Base-by-base conservation (phyloP, 1,284 basidiomycete species). In the Inonotus obliquus region DNA sequence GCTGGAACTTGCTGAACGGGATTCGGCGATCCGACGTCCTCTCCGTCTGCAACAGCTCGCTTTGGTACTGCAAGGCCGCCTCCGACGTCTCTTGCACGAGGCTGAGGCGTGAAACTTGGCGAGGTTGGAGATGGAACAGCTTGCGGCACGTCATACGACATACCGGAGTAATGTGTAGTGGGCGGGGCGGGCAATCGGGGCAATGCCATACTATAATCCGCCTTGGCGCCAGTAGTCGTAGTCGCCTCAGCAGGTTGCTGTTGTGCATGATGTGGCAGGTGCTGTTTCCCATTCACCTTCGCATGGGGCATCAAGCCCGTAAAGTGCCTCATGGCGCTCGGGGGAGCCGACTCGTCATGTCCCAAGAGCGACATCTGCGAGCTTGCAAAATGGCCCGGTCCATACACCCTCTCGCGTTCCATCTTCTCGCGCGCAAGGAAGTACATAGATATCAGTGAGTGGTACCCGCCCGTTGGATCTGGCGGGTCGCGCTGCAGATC, bases 371-470 rank as follows among this genome's bases (percentile, higher is more conserved):
- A 80, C 21, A 95, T 75, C 69, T 95, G 93, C 1, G 95, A 98
- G 59, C 86, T 93, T 1, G 96, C 96, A 74, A 99, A 99, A 67
- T 93, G 89, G 1, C 94, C 94, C 0, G 90, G 87, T 0, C 96
- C 96, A 73, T 95, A 98, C 3, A 98, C 90, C 62, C 84, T 83
- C 69, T 98, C 96, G 56, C 96, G 81, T 70, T 98, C 95, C 72
- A 96, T 83, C 80, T 98, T 98, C 77, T 99, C 96, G 60, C 91
- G 80, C 1, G 96, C 93, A 19, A 99, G 85, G 77, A 90, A 98
- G 73, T 99, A 99, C 75, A 99, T 97, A 25, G 94, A 96, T 59
- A 99, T 83, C 37, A 99, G 82, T 0, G 95, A 96, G 73, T 98
- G 94, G 76, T 93, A 99, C 2, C 94, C 96, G 58, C 86, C 81